A percentile compares a stretch with the other conserved stretches of the same genome.
Evolutionary conservation across 2,329 filamentous ascomycete genomes (phyloP).

Genomic region (Colletotrichum karsti): DNA sequence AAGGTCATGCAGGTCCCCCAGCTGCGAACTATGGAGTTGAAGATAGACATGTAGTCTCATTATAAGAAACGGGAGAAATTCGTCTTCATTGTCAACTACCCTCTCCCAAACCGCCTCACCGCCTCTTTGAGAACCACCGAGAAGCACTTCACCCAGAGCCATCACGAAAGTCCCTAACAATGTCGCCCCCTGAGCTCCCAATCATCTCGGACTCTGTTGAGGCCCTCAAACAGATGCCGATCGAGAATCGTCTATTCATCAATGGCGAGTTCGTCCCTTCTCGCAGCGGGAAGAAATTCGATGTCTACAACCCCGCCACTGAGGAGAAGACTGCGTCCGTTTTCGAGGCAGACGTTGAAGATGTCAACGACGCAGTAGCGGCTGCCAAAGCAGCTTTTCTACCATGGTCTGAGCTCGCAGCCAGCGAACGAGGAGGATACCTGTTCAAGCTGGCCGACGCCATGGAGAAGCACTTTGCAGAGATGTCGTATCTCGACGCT

Average conservation of each 20-base stretch:
- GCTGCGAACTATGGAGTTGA: background rate
- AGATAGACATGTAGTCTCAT: background rate
- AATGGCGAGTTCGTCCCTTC: background rate
- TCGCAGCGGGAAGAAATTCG: background rate
- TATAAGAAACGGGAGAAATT: background rate
- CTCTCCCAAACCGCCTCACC: too few relatives aligned
- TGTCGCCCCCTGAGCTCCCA: background rate
- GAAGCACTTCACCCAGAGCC: background rate
- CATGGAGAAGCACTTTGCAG: constrained; percentile 53
- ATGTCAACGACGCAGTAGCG: constrained; percentile 64
- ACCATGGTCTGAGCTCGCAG: background rate
- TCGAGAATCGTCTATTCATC: background rate
- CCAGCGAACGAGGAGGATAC: constrained; percentile 61
- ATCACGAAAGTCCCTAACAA: background rate
- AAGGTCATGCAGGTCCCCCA: background rate
- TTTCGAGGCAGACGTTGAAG: constrained; percentile 52
- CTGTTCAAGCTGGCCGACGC: constrained; percentile 72
- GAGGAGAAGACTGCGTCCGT: constrained; percentile 26
- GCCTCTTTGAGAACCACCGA: too few relatives aligned
- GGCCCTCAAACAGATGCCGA: background rate
- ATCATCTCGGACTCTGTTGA: background rate
- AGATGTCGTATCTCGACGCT: background rate
- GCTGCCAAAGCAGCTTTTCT: constrained; percentile 55
- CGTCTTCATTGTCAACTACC: background rate
- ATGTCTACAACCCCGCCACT: constrained; percentile 31